phyloP scores from a whole-genome alignment of 345 rosid species.

The Fremontodendron californicum region DNA sequence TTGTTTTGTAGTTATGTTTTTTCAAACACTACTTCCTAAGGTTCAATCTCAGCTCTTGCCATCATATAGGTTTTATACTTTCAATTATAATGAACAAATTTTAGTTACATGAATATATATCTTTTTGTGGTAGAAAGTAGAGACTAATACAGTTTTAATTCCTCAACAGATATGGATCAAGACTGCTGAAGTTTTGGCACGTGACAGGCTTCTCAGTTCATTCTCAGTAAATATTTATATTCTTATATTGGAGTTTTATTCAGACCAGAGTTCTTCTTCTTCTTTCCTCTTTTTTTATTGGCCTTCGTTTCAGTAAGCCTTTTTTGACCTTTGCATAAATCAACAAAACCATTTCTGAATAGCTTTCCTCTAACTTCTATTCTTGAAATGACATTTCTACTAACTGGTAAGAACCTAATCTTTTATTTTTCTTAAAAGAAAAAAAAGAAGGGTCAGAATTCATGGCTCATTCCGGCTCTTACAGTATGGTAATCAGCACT shows the following conservation, averaged over 20 bases:
- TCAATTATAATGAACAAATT: neutral
- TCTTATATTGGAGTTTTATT: neutral
- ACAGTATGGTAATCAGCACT: neutral
- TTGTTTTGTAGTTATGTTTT: neutral
- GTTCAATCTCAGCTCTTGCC: neutral
- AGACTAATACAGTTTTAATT: neutral
- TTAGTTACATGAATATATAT: neutral
- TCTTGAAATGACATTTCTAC: neutral
- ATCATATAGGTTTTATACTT: neutral
- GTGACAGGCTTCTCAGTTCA: conserved; percentile 90
- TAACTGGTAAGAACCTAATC: neutral
- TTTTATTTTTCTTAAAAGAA: too few relatives aligned
- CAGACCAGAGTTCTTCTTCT: neutral
- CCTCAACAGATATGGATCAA: conserved; percentile 82
- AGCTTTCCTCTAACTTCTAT: too few relatives aligned
- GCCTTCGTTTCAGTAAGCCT: neutral
- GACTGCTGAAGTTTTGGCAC: conserved; percentile 82
- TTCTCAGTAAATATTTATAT: conserved; percentile 64
- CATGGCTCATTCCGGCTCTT: neutral
- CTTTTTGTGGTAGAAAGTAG: neutral
- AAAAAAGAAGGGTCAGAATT: too few relatives aligned
- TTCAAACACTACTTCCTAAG: neutral
- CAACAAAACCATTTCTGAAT: neutral
- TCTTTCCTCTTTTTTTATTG: neutral
- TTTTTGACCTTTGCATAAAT: neutral